Evolutionary conservation across 345 rosid species (phyloP).

Genomic region (Bruguiera parviflora): DNA sequence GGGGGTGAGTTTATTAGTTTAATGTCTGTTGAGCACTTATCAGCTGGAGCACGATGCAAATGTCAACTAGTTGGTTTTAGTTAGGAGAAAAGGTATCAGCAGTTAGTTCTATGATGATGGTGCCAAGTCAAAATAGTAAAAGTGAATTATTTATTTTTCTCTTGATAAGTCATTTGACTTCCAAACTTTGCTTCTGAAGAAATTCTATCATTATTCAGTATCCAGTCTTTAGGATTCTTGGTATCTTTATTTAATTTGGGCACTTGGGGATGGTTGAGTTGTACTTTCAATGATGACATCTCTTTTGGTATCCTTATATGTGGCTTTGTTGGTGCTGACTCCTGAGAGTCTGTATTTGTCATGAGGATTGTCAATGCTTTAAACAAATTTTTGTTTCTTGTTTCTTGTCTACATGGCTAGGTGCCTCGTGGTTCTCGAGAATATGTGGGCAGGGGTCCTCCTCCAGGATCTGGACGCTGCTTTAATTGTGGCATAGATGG

Average conservation of each 20-base stretch:
- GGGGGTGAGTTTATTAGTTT: conserved; percentile 48
- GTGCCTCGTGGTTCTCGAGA: conserved; percentile 87
- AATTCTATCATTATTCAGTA: too few relatives aligned
- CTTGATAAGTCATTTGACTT: background rate
- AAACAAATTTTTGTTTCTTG: background rate
- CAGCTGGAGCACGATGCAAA: background rate
- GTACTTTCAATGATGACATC: too few relatives aligned
- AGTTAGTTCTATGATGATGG: background rate
- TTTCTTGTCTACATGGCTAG: conserved; percentile 25
- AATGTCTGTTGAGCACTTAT: background rate
- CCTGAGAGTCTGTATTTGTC: background rate
- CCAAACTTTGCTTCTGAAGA: background rate
- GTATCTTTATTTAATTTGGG: too few relatives aligned
- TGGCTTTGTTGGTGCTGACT: too few relatives aligned
- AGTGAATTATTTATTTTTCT: too few relatives aligned
- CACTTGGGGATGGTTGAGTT: too few relatives aligned
- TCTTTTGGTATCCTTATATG: too few relatives aligned
- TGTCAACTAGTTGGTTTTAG: background rate
- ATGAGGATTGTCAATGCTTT: background rate
- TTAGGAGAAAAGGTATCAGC: background rate
- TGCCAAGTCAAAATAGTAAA: too few relatives aligned
- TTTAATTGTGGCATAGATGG: conserved; percentile 97
- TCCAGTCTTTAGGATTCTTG: too few relatives aligned
- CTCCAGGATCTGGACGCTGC: conserved; percentile 96
- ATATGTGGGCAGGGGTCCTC: conserved; percentile 80